Conservation (phyloP, 345 rosid genomes). For the Iberis pinnata region DNA sequence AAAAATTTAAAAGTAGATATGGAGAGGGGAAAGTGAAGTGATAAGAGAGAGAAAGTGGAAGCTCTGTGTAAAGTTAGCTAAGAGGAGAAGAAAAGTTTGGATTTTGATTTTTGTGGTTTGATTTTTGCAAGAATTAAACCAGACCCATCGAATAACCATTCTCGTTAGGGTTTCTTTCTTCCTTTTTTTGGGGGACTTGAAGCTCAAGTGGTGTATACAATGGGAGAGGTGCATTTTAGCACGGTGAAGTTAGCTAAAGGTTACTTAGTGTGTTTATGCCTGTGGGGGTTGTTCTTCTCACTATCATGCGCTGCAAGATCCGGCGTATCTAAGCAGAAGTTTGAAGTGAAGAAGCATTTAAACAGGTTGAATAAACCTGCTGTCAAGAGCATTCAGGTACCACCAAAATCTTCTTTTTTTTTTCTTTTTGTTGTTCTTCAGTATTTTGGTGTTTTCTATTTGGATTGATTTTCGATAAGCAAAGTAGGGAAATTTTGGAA, state of each 20-base stretch:
- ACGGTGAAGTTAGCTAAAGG: slow-evolving; percentile 20
- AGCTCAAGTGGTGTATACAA: too few relatives aligned
- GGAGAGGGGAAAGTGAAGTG: slow-evolving; percentile 20
- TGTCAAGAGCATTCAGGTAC: slow-evolving; percentile 69
- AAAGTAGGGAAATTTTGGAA: too few relatives aligned
- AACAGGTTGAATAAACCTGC: slow-evolving; percentile 80
- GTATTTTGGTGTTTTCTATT: neutral
- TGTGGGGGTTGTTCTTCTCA: slow-evolving; percentile 40
- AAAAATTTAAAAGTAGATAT: neutral
- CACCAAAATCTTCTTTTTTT: neutral
- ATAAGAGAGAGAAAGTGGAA: slow-evolving; percentile 31
- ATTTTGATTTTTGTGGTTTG: slow-evolving; percentile 35
- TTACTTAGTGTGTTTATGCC: slow-evolving; percentile 35
- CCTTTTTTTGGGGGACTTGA: slow-evolving; percentile 1
- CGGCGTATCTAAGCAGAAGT: slow-evolving; percentile 49
- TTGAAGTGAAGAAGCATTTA: slow-evolving; percentile 75
- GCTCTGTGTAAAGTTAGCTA: slow-evolving; percentile 5
- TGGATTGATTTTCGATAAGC: neutral
- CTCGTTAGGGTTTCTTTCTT: too few relatives aligned
- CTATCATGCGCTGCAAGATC: slow-evolving; percentile 49
- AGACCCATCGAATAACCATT: slow-evolving; percentile 19
- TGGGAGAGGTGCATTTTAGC: slow-evolving; percentile 35
- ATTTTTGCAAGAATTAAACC: slow-evolving; percentile 18
- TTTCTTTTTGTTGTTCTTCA: too few relatives aligned
- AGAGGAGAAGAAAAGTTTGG: slow-evolving; percentile 15